phyloP scores from a whole-genome alignment of 441 rosid species.

The Rhodomyrtus psidioides region DNA sequence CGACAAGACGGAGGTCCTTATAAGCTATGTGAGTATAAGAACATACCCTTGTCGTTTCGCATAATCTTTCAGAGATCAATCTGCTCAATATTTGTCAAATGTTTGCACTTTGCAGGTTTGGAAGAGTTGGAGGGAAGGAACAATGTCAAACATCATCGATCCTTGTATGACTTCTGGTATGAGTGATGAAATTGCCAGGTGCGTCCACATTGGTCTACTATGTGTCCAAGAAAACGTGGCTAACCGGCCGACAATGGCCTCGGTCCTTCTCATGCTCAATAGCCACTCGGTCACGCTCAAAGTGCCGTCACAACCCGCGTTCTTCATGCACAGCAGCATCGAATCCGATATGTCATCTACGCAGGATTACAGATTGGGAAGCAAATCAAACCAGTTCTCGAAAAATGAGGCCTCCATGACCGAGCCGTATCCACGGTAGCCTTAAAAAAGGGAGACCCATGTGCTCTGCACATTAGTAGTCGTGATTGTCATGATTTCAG shows the following conservation, averaged over 20 bases:
- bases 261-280: slow-evolving; percentile 4
- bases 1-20: too few species aligned
- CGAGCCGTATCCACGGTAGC: not conserved
- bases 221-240: slow-evolving; percentile 8
- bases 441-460: not conserved
- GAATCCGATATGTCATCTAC: not conserved
- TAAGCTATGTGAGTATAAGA: too few species aligned
- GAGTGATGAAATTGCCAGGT: not conserved
- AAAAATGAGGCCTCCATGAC: not conserved
- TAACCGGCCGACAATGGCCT: slow-evolving; percentile 28
- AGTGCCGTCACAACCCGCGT: not conserved
- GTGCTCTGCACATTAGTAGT: too few species aligned
- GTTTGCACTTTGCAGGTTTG: too few species aligned
- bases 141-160: too few species aligned
- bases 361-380: not conserved
- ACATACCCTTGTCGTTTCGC: not conserved
- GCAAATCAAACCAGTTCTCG: not conserved
- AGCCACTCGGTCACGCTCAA: slow-evolving; percentile 8
- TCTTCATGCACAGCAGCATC: not conserved
- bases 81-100: too few species aligned
- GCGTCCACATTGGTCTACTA: not conserved
- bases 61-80: not conserved
- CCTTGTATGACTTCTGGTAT: not conserved
- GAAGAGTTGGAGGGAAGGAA: too few species aligned
- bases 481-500: too few species aligned